Base-by-base conservation (phyloP, 1,284 basidiomycete genomes). In the Rhodotorula sp. region DNA sequence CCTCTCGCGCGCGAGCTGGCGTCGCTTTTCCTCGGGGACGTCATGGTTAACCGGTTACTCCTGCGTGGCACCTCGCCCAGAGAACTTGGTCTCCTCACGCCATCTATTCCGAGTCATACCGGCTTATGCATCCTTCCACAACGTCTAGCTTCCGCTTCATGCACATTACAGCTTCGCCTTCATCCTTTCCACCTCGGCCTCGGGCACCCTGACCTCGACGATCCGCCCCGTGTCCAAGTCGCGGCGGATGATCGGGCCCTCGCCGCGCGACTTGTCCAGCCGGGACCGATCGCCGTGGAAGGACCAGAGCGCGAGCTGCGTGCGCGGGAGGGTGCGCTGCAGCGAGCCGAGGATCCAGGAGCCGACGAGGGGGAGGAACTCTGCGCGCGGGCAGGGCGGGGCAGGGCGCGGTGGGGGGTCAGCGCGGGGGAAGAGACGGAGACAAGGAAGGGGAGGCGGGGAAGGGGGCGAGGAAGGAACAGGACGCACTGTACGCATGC, bases 201-300 rank as follows among this genome's bases (percentile, higher is more conserved):
- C 56, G 21, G 54, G 32, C 27, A 27, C 10, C 32, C 39, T 41
- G 1, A 58, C 53, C 44, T 55, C 37, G 17, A 48, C 55, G 17
- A 61, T 55, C 39, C 34, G 39, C 50, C 60, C 64, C 17, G 39
- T n/a, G 36, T 59, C 56, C 5, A 71, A 32, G 17, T 68, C 50
- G 36, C 67, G 37, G 27, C 70, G 36, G 21, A 72, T 56, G 64
- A 73, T 69, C 51, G 64, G 67, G 3, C 67, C 71, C 53, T 67
- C 64, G 6, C 68, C 72, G 12, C 72, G 44, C 22, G 59, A 63
- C 64, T 72, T 72, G 68, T 75, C 73, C 15, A 75, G 55, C 37
- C 73, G 57, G 6, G 39, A 32, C 44, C 17, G 27, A 54, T 70
- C 70, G 48, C 71, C 71, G 27, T 63, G 13, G 62, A 62, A 75